Evolutionary conservation across 2,329 filamentous ascomycete genomes (phyloP).

Genomic region (Arthroderma sp.): DNA sequence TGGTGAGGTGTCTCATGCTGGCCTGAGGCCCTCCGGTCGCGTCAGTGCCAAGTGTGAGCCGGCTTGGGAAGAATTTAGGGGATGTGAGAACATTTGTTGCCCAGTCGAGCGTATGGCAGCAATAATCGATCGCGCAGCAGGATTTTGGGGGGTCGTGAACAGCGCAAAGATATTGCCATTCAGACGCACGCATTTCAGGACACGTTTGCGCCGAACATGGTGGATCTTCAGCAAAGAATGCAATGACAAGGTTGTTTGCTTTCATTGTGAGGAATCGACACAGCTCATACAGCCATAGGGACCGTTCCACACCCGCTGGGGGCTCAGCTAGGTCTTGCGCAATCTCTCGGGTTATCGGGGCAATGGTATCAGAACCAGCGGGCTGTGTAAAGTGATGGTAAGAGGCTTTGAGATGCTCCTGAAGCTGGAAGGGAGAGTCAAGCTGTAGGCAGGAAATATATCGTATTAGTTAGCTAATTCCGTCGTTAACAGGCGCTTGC

Average conservation of each 20-base stretch:
- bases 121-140: constrained; percentile 98
- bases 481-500: neutral
- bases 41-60: constrained; percentile 50
- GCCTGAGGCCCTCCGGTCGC: constrained; percentile 32
- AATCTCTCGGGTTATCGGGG: constrained; percentile 62
- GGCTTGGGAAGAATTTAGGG: constrained; percentile 86
- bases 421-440: constrained; percentile 91
- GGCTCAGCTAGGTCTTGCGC: constrained; percentile 66
- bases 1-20: constrained; percentile 61
- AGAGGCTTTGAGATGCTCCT: constrained; percentile 89
- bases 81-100: constrained; percentile 89
- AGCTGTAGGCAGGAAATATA: constrained; percentile 47
- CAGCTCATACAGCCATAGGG: constrained; percentile 94
- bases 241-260: constrained; percentile 82
- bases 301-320: constrained; percentile 69
- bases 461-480: constrained; percentile 4
- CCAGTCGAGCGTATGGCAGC: constrained; percentile 97
- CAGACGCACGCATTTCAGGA: constrained; percentile 94
- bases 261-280: constrained; percentile 92
- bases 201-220: constrained; percentile 83
- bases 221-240: constrained; percentile 81
- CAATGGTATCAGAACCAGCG: constrained; percentile 44
- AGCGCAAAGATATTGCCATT: constrained; percentile 98
- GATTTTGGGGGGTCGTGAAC: constrained; percentile 94
- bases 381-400: constrained; percentile 70